Evolutionary conservation across 345 rosid genomes (phyloP).

Genomic region (Brassica incana): DNA sequence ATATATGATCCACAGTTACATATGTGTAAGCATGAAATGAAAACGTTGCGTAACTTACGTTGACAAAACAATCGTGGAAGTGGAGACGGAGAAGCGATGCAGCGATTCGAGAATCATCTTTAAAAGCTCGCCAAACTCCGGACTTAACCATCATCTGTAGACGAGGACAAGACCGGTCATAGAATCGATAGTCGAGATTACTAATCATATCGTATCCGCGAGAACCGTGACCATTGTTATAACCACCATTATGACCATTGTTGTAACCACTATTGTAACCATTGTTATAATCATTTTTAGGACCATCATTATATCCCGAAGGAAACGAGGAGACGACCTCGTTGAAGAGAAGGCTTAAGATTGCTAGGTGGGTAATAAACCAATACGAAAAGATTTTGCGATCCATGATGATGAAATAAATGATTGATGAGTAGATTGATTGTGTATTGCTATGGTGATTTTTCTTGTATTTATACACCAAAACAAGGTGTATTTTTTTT

Average conservation of each 20-base stretch:
- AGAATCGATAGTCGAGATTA: slow-evolving; percentile 52
- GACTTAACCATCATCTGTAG: slow-evolving; percentile 58
- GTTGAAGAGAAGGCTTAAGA: slow-evolving; percentile 26
- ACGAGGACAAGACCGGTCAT: slow-evolving; percentile 64
- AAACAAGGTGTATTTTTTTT: background rate
- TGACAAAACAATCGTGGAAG: slow-evolving; percentile 84
- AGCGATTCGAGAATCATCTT: slow-evolving; percentile 66
- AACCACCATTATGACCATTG: slow-evolving; percentile 30
- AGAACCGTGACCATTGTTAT: slow-evolving; percentile 26
- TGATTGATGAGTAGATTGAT: slow-evolving; percentile 9
- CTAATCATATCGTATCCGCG: slow-evolving; percentile 4
- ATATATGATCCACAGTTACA: background rate
- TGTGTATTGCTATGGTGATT: slow-evolving; percentile 26
- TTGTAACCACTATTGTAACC: slow-evolving; percentile 16
- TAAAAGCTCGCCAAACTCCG: slow-evolving; percentile 65
- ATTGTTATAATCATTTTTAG: slow-evolving; percentile 1
- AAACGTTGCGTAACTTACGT: slow-evolving; percentile 44
- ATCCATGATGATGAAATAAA: slow-evolving; percentile 24
- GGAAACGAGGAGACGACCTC: slow-evolving; percentile 27
- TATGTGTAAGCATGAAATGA: background rate
- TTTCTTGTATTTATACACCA: slow-evolving; percentile 33
- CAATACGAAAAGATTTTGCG: slow-evolving; percentile 11
- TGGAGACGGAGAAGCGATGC: slow-evolving; percentile 90
- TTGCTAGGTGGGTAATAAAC: slow-evolving; percentile 6
- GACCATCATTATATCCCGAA: slow-evolving; percentile 30